A percentile compares a stretch with the other conserved stretches of the same genome.
phyloP scores from a whole-genome alignment of 106 monocot genomes.

The Allium fistulosum region DNA sequence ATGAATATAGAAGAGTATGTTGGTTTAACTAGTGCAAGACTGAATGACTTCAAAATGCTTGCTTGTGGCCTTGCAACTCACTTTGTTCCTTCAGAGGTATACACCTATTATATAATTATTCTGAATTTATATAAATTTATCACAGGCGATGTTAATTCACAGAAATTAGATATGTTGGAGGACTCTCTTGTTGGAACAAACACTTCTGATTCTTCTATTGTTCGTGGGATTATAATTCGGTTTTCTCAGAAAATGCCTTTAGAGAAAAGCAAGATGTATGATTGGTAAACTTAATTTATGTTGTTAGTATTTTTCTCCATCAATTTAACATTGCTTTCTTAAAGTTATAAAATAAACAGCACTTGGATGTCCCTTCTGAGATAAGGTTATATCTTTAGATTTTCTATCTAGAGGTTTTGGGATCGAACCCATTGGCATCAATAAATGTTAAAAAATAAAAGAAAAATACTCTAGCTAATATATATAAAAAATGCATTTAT shows the following conservation, averaged over 20 bases:
- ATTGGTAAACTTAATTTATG: conserved; percentile 32
- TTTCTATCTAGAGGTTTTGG: too few species aligned
- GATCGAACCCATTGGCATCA: too few species aligned
- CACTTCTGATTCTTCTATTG: conserved; percentile 47
- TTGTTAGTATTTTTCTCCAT: background rate
- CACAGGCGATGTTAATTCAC: conserved; percentile 9
- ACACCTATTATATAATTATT: too few species aligned
- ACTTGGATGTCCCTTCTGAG: too few species aligned
- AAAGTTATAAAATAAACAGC: too few species aligned
- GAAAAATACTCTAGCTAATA: too few species aligned
- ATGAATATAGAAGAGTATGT: conserved; percentile 78
- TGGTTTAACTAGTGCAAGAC: conserved; percentile 76
- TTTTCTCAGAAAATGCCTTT: conserved; percentile 51
- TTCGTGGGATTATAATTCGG: conserved; percentile 64
- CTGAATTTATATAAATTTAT: too few species aligned
- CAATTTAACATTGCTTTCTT: background rate
- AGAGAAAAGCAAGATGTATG: conserved; percentile 58
- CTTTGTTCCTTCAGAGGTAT: conserved; percentile 62
- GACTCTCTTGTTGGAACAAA: conserved; percentile 44
- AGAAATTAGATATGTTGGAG: conserved; percentile 62
- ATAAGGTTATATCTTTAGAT: too few species aligned
- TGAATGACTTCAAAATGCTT: conserved; percentile 94
- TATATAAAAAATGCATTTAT: too few species aligned
- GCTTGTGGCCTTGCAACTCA: conserved; percentile 98
- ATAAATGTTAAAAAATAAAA: too few species aligned